Evolutionary conservation across 2,329 filamentous ascomycete genomes (phyloP), one percentile per base, ranked within the genome.

Genomic region (Aspergillus nomiae): DNA sequence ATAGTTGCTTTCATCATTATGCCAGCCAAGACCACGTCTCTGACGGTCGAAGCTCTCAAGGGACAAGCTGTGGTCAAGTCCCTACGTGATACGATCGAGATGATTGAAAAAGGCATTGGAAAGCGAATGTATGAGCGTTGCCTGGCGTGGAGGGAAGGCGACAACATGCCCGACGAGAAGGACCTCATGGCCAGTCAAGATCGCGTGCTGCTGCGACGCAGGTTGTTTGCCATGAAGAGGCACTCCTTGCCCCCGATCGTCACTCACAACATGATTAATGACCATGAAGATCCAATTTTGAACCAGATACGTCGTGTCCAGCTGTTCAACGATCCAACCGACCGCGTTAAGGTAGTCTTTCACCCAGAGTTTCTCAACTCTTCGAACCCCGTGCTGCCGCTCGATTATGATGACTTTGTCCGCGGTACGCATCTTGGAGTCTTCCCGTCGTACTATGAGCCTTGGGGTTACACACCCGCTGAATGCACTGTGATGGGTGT

Each of bases 401-500:
- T 99, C 74, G 95, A 98, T 81, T 98, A 99, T 73, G 95, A 99
- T 74, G 95, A 99, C 78, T 99, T 99, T 75, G 95, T 99, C 51
- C 92, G 95, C 60, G 95, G 95, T 68, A 98, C 94, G 46, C 94
- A 99, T 79, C 82, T 99, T 74, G 95, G 95, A 72, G 89, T 99
- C 62, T 99, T 99, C 81, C 86, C 94, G 28, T 98, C 95, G 3
- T 98, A 98, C 86, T 99, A 99, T 78, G 95, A 99, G 82, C 95
- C 95, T 10, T 99, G 95, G 95, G 95, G 95, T 53, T 99, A 99
- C 80, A 99, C 95, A 2, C 95, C 94, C 0, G 94, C 95, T 58
- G 95, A 98, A 79, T 99, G 95, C 80, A 98, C 95, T 0, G 95
- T 98, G 66, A 98, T 98, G 95, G 95, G 95, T 71, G 94, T 99